These are phyloP conservation scores for Pseudevernia furfuracea DNA, from an alignment of 495 filamentous ascomycete genomes.

Conservation along the genomic window DNA sequence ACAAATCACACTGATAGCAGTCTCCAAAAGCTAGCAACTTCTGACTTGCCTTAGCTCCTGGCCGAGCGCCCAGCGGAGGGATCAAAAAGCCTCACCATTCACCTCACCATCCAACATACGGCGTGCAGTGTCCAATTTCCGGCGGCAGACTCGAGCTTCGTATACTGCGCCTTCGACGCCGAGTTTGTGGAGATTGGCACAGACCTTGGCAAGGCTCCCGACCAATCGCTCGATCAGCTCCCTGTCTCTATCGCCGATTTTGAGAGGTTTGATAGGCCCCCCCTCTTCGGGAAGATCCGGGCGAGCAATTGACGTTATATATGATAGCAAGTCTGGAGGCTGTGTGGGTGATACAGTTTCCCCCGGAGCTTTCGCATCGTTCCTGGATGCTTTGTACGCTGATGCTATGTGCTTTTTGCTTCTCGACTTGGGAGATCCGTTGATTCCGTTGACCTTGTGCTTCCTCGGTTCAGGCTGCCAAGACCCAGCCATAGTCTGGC, in stretches of 20 bases:
- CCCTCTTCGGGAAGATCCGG: slow-evolving; percentile 9
- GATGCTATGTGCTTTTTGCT: slow-evolving; percentile 14
- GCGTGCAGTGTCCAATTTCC: slow-evolving; percentile 65
- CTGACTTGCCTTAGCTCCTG: neutral
- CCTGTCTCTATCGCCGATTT: slow-evolving; percentile 60
- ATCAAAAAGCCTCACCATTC: slow-evolving; percentile 26
- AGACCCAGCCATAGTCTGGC: slow-evolving; percentile 26
- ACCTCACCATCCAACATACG: slow-evolving; percentile 61
- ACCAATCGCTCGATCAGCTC: slow-evolving; percentile 70
- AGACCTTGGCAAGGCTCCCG: slow-evolving; percentile 64
- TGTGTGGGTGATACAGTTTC: slow-evolving; percentile 32
- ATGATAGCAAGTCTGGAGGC: slow-evolving; percentile 37
- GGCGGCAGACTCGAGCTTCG: slow-evolving; percentile 54
- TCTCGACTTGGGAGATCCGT: slow-evolving; percentile 10
- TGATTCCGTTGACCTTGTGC: slow-evolving; percentile 7
- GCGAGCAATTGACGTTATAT: slow-evolving; percentile 29
- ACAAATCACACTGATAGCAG: neutral
- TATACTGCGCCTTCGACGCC: slow-evolving; percentile 43
- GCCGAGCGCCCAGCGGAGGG: neutral
- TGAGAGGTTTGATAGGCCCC: slow-evolving; percentile 33
- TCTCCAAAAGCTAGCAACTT: neutral
- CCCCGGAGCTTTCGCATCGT: slow-evolving; percentile 28
- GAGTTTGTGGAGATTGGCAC: slow-evolving; percentile 55
- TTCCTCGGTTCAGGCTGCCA: slow-evolving; percentile 31
- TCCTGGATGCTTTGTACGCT: slow-evolving; percentile 16